phyloP scores from a whole-genome alignment of 225 moss, liverwort and hornwort species.

The Bryum argenteum region DNA sequence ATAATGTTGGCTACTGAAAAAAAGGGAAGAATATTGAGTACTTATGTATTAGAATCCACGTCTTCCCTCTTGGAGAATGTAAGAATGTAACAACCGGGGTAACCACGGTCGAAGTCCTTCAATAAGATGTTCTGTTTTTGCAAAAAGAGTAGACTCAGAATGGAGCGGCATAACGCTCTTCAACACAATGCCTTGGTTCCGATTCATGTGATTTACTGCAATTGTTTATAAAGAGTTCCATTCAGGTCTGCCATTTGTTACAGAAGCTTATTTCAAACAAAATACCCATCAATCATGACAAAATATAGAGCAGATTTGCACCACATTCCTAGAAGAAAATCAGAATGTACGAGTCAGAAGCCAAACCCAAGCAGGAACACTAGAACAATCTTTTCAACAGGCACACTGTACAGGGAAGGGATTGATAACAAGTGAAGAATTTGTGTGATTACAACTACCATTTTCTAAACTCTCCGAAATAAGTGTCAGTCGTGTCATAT shows the following conservation, averaged over 20 bases:
- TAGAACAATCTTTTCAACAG: constrained; percentile 42
- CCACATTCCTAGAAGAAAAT: too few relatives aligned
- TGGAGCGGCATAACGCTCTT: too few relatives aligned
- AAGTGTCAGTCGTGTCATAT: constrained; percentile 43
- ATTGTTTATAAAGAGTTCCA: too few relatives aligned
- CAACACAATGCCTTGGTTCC: too few relatives aligned
- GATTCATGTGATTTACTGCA: too few relatives aligned
- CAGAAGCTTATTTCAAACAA: too few relatives aligned
- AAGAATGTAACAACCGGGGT: too few relatives aligned
- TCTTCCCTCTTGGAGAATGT: neutral
- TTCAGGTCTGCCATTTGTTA: too few relatives aligned
- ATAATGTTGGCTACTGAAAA: neutral
- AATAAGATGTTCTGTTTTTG: neutral
- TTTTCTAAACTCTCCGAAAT: constrained; percentile 47
- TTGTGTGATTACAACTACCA: constrained; percentile 44
- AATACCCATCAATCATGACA: too few relatives aligned
- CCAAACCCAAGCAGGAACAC: constrained; percentile 21
- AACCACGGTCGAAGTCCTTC: too few relatives aligned
- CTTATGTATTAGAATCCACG: neutral
- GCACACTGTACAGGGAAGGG: constrained; percentile 45
- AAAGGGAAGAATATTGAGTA: neutral
- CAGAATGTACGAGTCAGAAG: neutral
- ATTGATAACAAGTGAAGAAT: constrained; percentile 46
- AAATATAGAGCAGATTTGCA: too few relatives aligned
- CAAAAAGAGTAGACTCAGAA: too few relatives aligned